Conservation (phyloP, 495 filamentous ascomycete species). For the Neurospora sp. region DNA sequence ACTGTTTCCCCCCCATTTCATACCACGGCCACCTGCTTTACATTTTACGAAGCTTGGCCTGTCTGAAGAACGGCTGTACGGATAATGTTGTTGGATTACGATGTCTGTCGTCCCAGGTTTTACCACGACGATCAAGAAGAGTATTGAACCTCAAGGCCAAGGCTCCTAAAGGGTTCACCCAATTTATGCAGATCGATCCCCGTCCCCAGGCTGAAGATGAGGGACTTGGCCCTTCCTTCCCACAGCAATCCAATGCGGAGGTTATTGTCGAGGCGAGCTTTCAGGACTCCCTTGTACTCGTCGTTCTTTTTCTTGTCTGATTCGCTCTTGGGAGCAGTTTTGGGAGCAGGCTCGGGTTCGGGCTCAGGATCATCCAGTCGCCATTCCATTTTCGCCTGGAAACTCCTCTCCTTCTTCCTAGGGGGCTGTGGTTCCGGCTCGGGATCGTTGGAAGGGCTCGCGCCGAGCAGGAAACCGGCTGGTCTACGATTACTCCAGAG, state of each 20-base stretch:
- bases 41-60: neutral
- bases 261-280: constrained; percentile 77
- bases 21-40: neutral
- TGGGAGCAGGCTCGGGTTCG: constrained; percentile 2
- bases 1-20: neutral
- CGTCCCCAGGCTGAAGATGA: constrained; percentile 83
- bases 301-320: constrained; percentile 30
- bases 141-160: constrained; percentile 85
- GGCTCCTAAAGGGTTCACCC: constrained; percentile 57
- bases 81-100: neutral
- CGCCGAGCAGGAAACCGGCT: constrained; percentile 31
- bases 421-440: constrained; percentile 14
- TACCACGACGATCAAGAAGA: constrained; percentile 56
- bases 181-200: constrained; percentile 63
- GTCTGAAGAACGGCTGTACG: neutral
- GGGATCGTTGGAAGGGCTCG: constrained; percentile 9
- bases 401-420: constrained; percentile 35
- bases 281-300: constrained; percentile 75
- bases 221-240: constrained; percentile 88
- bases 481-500: constrained; percentile 58
- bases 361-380: constrained; percentile 33
- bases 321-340: constrained; percentile 1
- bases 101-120: neutral
- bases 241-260: constrained; percentile 76
- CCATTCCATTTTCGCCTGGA: constrained; percentile 47